Percentiles rank a stretch among this genome's conserved stretches.
Evolutionary conservation across 2,329 filamentous ascomycete species (phyloP).

Genomic region (Colletotrichum karsti): DNA sequence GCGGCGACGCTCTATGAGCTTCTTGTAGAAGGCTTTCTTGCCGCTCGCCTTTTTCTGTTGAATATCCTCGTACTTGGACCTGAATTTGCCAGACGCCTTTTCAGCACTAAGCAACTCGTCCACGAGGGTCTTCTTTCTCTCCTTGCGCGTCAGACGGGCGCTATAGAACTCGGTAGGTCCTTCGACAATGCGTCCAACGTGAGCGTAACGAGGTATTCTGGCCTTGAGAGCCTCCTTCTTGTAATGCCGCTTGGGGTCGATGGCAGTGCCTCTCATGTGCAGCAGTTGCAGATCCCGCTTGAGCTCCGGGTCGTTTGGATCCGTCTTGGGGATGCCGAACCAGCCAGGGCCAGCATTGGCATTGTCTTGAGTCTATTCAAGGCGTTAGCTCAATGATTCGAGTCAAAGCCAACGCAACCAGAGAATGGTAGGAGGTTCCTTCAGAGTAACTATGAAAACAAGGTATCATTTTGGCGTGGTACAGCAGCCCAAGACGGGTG

Average conservation of each 20-base stretch:
- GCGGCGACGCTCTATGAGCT: constrained; percentile 62
- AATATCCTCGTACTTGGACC: constrained; percentile 86
- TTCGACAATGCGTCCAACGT: constrained; percentile 88
- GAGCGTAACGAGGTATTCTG: constrained; percentile 81
- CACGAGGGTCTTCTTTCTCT: constrained; percentile 86
- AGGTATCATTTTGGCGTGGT: constrained; percentile 67
- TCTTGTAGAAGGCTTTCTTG: constrained; percentile 90
- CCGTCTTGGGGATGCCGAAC: constrained; percentile 88
- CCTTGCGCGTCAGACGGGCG: constrained; percentile 82
- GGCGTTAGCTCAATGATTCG: not conserved
- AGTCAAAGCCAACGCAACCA: not conserved
- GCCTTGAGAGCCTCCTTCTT: constrained; percentile 83
- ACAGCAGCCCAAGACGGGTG: constrained; percentile 49
- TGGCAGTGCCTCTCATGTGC: constrained; percentile 80
- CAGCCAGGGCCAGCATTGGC: constrained; percentile 84
- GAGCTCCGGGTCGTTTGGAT: constrained; percentile 82
- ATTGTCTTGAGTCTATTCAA: constrained; percentile 50
- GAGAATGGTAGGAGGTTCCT: constrained; percentile 20
- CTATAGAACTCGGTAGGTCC: constrained; percentile 90
- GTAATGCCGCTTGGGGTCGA: constrained; percentile 91
- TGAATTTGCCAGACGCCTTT: constrained; percentile 75
- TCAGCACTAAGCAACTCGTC: constrained; percentile 82
- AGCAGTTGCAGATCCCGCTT: constrained; percentile 91
- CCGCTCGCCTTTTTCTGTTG: constrained; percentile 85
- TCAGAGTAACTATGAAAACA: constrained; percentile 81